These are phyloP conservation scores for Pseudogymnoascus destructans DNA, from an alignment of 2,329 filamentous ascomycete species.

Conservation along the genomic window DNA sequence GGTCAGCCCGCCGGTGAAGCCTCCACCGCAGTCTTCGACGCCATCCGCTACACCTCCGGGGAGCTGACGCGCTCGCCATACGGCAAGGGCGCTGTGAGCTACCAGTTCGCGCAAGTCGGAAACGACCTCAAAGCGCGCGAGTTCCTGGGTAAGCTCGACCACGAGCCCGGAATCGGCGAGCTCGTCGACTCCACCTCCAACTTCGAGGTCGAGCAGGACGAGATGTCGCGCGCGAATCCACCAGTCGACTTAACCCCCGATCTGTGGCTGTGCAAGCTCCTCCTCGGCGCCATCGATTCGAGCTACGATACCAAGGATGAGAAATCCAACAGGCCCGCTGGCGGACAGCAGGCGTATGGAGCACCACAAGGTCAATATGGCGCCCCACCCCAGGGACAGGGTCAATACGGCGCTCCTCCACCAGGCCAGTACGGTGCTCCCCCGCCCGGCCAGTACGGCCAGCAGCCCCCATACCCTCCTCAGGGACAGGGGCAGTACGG, in stretches of 20 bases:
- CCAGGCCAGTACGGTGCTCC: conserved; percentile 24
- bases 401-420: conserved; percentile 25
- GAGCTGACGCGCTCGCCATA: conserved; percentile 37
- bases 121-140: conserved; percentile 51
- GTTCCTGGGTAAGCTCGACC: conserved; percentile 51
- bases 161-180: conserved; percentile 45
- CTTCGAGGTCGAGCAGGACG: conserved; percentile 54
- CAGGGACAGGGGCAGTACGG: conserved; percentile 22
- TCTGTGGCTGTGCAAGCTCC: conserved; percentile 49
- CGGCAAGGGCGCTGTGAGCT: conserved; percentile 45
- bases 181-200: conserved; percentile 58
- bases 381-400: conserved; percentile 19
- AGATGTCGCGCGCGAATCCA: conserved; percentile 48
- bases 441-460: background rate
- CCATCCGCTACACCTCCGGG: conserved; percentile 40
- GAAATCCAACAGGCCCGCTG: conserved; percentile 29
- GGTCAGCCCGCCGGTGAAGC: conserved; percentile 53
- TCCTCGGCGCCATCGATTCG: conserved; percentile 52
- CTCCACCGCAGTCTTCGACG: conserved; percentile 41
- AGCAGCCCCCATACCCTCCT: conserved; percentile 18
- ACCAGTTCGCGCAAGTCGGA: conserved; percentile 58
- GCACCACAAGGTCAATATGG: conserved; percentile 23
- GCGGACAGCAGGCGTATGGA: conserved; percentile 18
- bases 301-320: conserved; percentile 55
- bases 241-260: conserved; percentile 51